Base-by-base conservation (phyloP, 2,329 filamentous ascomycete genomes). In the Grosmannia clavigera region DNA sequence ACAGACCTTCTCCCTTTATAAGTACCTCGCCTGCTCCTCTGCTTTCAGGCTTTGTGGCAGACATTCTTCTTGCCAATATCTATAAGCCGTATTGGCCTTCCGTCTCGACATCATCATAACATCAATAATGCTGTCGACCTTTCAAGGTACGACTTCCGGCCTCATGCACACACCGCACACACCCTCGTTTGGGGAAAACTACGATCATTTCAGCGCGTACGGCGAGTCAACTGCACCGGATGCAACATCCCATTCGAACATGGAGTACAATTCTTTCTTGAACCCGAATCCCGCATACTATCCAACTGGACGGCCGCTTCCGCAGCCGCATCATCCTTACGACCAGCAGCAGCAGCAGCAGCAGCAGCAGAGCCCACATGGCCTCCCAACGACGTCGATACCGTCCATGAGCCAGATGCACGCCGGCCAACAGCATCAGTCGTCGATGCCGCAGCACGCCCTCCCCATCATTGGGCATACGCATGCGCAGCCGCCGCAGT, bases 201-300 rank as follows among this genome's bases (percentile, higher is more conserved):
- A 55, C 52, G n/a, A 33, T 16, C 52, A 35, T 12, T 51, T 58
- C 62, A 71, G 71, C 25, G 59, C 68, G 6, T 76, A 72, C 64
- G 67, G 66, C 5, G 73, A 75, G 19, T 74, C 74, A 1, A 68
- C 65, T 50, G 62, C 67, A 12, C 69, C 65, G 31, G 57, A 58
- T 35, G 55, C 25, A 25, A 5, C 57, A 5, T 6, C 31, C 14
- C 16, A 57, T 12, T 19, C 19, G 27, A 25, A 19, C 38, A 61
- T 61, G 57, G 60, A 56, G 2, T 61, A 61, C 52, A 38, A 14
- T 16, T 40, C 43, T 2, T 61, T 58, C 35, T 62, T 9, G 60
- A 40, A 40, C 14, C 58, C 55, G 5, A 27, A 25, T 38, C 3
- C 46, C 3, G 14, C 5, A 67, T 69, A 46, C 59, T 71, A 43